phyloP scores from a whole-genome alignment of 2,329 filamentous ascomycete genomes.

The Fusarium udum region DNA sequence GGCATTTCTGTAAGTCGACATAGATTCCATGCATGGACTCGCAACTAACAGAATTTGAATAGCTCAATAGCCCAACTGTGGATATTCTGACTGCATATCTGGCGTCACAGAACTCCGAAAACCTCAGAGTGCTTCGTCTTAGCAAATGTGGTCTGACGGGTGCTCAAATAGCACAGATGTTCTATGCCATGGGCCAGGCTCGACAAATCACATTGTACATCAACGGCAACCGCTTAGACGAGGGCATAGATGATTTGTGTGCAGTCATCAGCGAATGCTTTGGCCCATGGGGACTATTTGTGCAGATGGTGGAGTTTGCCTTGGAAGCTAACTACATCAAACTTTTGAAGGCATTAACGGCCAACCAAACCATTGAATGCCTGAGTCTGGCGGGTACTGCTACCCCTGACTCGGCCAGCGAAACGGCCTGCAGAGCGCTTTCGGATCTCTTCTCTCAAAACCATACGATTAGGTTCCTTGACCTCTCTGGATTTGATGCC shows the following conservation, averaged over 20 bases:
- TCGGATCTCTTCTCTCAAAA: conserved; percentile 63
- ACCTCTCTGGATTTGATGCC: conserved; percentile 65
- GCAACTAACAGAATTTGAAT: conserved; percentile 10
- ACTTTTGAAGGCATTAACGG: conserved; percentile 59
- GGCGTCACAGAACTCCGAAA: conserved; percentile 50
- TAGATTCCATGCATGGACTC: not conserved
- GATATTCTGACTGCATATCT: conserved; percentile 59
- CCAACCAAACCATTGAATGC: conserved; percentile 61
- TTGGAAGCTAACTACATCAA: conserved; percentile 62
- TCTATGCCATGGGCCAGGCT: conserved; percentile 60
- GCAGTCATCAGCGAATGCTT: conserved; percentile 57
- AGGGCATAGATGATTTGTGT: conserved; percentile 61
- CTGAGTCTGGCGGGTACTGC: conserved; percentile 65
- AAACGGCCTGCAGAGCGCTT: conserved; percentile 58
- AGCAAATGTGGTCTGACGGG: conserved; percentile 64
- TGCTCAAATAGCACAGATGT: conserved; percentile 59
- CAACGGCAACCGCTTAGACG: conserved; percentile 63
- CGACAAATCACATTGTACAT: conserved; percentile 60
- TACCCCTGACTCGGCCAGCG: conserved; percentile 56
- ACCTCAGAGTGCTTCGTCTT: conserved; percentile 57
- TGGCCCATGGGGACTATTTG: conserved; percentile 60
- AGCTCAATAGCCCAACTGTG: conserved; percentile 61
- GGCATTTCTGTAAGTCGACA: conserved; percentile 58
- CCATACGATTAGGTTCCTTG: conserved; percentile 60
- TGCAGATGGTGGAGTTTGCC: conserved; percentile 67